Conservation (phyloP, 306 rosid genomes). For the Vigna nakashimae region DNA sequence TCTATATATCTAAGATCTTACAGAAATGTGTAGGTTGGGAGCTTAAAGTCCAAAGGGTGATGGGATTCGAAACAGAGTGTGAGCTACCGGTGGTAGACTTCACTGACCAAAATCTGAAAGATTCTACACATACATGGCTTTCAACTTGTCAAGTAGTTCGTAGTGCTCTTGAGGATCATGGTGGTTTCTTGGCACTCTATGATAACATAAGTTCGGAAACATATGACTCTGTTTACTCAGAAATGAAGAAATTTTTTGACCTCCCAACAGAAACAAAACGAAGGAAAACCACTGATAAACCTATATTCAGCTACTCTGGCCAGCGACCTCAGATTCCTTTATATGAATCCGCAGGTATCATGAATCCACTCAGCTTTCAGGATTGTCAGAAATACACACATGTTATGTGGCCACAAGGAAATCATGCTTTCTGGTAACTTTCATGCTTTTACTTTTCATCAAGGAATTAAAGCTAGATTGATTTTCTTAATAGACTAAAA, state of each 20-base stretch:
- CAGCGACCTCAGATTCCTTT: constrained; percentile 29
- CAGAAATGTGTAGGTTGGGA: too few relatives aligned
- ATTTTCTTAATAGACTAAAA: background rate
- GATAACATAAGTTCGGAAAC: constrained; percentile 25
- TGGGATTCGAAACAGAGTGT: constrained; percentile 32
- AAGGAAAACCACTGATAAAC: constrained; percentile 41
- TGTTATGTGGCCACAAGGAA: constrained; percentile 46
- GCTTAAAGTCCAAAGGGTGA: background rate
- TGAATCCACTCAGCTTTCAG: constrained; percentile 17
- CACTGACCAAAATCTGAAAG: constrained; percentile 20
- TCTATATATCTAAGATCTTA: background rate
- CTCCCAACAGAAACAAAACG: constrained; percentile 35
- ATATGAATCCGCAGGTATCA: constrained; percentile 36
- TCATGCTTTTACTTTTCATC: background rate
- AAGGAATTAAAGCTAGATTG: background rate
- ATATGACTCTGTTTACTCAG: constrained; percentile 12
- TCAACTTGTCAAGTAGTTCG: constrained; percentile 35
- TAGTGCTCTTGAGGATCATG: constrained; percentile 39
- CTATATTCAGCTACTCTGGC: constrained; percentile 23
- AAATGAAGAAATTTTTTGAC: constrained; percentile 38
- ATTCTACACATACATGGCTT: constrained; percentile 18
- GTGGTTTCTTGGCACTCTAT: constrained; percentile 42
- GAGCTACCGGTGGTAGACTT: constrained; percentile 32
- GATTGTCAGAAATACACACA: constrained; percentile 25
- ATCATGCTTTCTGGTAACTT: constrained; percentile 36